Conservation (phyloP, 2,329 filamentous ascomycete species). For the Magnaporthiopsis rhizophila region DNA sequence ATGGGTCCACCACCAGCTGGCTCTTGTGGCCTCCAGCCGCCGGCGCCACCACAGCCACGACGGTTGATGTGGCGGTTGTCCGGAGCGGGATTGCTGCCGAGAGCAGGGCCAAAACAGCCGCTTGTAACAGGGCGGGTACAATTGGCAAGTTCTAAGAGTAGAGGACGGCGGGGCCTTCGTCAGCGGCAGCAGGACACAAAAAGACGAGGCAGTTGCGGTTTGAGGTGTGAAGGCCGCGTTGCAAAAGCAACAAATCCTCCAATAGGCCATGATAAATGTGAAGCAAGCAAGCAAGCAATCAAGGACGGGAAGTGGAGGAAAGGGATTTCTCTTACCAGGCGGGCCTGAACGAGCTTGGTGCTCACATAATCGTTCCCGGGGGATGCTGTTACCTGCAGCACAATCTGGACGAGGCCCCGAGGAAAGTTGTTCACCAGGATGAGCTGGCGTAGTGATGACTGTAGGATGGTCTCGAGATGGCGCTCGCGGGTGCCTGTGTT, state of each 20-base stretch:
- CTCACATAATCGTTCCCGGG: conserved; percentile 60
- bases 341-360: conserved; percentile 51
- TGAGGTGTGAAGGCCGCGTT: background rate
- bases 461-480: conserved; percentile 71
- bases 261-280: background rate
- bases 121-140: conserved; percentile 75
- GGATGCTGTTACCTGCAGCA: conserved; percentile 65
- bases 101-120: conserved; percentile 68
- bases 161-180: no score
- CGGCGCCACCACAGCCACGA: conserved; percentile 49
- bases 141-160: conserved; percentile 60
- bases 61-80: conserved; percentile 58
- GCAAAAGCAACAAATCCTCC: background rate
- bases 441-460: conserved; percentile 64
- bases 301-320: background rate
- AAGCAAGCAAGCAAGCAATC: conserved; percentile 1
- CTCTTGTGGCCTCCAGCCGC: conserved; percentile 24
- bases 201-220: background rate
- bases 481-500: conserved; percentile 60
- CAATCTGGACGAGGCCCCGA: conserved; percentile 69
- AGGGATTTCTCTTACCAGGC: conserved; percentile 40
- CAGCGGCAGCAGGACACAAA: no score
- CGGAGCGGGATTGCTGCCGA: conserved; percentile 76
- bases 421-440: conserved; percentile 70
- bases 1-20: conserved; percentile 48